Evolutionary conservation across 495 filamentous ascomycete genomes (phyloP), one percentile per base, ranked within the genome.

Genomic region (Elasticomyces elasticus): DNA sequence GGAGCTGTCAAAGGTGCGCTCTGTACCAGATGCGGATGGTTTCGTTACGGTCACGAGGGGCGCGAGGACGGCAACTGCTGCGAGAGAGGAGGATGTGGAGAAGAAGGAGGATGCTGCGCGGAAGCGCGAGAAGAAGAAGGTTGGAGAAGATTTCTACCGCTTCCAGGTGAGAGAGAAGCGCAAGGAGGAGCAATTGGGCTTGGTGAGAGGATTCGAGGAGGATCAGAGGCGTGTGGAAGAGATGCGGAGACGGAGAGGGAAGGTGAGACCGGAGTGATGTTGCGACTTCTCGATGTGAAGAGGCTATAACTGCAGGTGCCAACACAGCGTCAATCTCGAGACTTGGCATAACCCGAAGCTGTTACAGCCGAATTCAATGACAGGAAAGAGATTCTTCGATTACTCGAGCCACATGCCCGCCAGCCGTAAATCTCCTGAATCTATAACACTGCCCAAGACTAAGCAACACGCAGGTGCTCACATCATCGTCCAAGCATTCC

Each of bases 31-130:
- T 66, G 89, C 87, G 64, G 94, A 98, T 69, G 92, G 92, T 10
- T 98, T 98, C 64, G 76, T 96, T 20, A 96, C 88, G 27, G 94
- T 98, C 26, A 86, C 83, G 3, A 76, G 84, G 52, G 90, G 89
- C 2, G 80, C 83, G 9, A 81, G 85, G 52, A 73, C 75, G 10
- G 88, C 86, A 12, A 82, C 86, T 9, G 22, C 2, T 15, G 87
- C 86, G 17, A 73, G 79, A 42, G 78, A 81, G 55, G 85, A 86
- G 61, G 87, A 89, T 62, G 83, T 85, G 11, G 79, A 83, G 68
- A 81, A 79, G 64, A 75, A 83, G 61, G 78, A 79, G 56, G 78
- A 81, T 15, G 25, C 19, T 28, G 69, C 88, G 77, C 75, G 85
- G 65, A 82, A 89, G 72, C 80, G 77, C 71, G 79, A 77, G 67